phyloP scores from a whole-genome alignment of 257 asterid species.

The Gardenia jasminoides region DNA sequence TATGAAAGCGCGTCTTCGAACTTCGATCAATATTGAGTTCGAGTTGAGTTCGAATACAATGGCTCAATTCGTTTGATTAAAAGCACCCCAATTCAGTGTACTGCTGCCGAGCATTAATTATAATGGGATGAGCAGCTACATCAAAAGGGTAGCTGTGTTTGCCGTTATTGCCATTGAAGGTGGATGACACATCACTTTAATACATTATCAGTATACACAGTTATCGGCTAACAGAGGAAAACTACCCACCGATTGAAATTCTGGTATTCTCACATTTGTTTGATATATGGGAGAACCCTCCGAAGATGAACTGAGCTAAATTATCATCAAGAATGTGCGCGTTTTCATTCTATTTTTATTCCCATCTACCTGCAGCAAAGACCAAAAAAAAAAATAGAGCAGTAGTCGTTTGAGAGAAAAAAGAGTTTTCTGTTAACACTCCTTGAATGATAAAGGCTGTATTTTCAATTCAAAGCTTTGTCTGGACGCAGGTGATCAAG shows the following conservation, averaged over 20 bases:
- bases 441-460: not conserved
- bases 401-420: not conserved
- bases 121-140: no score
- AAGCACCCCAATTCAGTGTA: no score
- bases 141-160: no score
- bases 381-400: not conserved
- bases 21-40: no score
- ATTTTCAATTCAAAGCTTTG: not conserved
- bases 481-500: not conserved
- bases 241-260: not conserved
- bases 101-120: no score
- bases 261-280: not conserved
- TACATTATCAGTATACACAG: no score
- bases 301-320: not conserved
- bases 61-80: no score
- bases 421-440: not conserved
- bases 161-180: no score
- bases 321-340: not conserved
- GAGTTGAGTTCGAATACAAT: no score
- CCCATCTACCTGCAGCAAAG: not conserved
- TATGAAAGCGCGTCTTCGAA: no score
- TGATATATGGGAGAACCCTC: conserved; percentile 10
- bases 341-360: conserved; percentile 5
- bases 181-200: conserved; percentile 12
- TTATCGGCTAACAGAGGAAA: no score